Evolutionary conservation across 2,329 filamentous ascomycete species (phyloP), one percentile per base, ranked within the genome.

Genomic region (Phaeosphaeriaceae sp.): DNA sequence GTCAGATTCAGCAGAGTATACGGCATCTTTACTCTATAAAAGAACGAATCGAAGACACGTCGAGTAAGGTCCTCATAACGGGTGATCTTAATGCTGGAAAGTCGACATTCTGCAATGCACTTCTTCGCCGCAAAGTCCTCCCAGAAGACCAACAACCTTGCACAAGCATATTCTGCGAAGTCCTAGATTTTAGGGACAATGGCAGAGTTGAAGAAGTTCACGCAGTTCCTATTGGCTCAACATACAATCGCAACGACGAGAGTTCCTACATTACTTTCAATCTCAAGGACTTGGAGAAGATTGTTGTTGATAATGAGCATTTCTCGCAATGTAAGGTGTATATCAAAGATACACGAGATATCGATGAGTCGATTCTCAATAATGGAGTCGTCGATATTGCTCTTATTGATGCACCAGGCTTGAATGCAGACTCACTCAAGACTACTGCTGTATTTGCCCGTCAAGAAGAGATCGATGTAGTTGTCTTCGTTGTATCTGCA

Each of bases 301-400:
- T 99, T 56, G 94, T 99, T 1, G 82, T 88, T 17, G 92, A 97
- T 71, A 95, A 95, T 69, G 85, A 88, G 43, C 87, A 85, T 28
- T 99, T 96, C 68, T 88, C 89, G 48, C 92, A 96, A 69, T 97
- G 94, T 83, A 99, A 99, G 76, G 87, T 99, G 43, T 99, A 97
- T 67, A 87, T 99, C 59, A 92, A 88, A 74, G 94, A 99, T 69
- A 87, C 89, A 26, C 86, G 94, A 48, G 83, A 87, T 0, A 91
- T 97, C 38, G 92, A 97, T 66, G 89, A 97, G 70, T 97, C 93
- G 6, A 78, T 99, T 6, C 84, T 99, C 46, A 97, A 96, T 77
- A 99, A 99, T 62, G 94, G 94, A 9, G 92, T 97, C 1, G 94
- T 99, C 34, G 94, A 99, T 67, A 99, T 99, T 70, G 92, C 94